Percentiles rank a stretch among this genome's conserved stretches.
phyloP scores from a whole-genome alignment of 305 asterid genomes.

The Fraxinus angustifolia region DNA sequence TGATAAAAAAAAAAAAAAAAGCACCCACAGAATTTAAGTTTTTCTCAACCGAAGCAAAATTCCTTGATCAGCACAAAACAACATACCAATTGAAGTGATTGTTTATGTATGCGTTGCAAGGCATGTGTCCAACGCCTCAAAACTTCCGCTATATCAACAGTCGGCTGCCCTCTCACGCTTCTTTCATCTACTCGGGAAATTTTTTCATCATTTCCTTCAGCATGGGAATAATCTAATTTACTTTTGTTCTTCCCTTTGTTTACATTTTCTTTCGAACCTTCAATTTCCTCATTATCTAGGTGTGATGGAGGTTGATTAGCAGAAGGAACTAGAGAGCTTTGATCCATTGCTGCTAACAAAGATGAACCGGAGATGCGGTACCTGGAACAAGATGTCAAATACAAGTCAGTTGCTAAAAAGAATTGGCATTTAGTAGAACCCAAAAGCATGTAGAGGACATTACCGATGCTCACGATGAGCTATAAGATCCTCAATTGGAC shows the following conservation, averaged over 20 bases:
- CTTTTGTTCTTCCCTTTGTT: slow-evolving; percentile 35
- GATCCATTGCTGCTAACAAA: slow-evolving; percentile 92
- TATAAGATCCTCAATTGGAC: slow-evolving; percentile 99
- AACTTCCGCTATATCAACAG: slow-evolving; percentile 95
- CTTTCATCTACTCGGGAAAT: slow-evolving; percentile 66
- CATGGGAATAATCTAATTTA: slow-evolving; percentile 35
- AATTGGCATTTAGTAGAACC: slow-evolving; percentile 21
- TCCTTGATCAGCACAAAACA: slow-evolving; percentile 24
- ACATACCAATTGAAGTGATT: slow-evolving; percentile 84
- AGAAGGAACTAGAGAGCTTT: slow-evolving; percentile 61
- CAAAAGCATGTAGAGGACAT: slow-evolving; percentile 18
- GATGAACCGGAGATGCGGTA: slow-evolving; percentile 98
- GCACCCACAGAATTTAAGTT: slow-evolving; percentile 3
- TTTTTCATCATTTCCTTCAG: slow-evolving; percentile 54
- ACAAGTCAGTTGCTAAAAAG: slow-evolving; percentile 14
- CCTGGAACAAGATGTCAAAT: slow-evolving; percentile 48
- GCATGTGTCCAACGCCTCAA: slow-evolving; percentile 98
- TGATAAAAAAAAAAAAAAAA: background rate
- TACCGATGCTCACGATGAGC: slow-evolving; percentile 99
- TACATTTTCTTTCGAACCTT: slow-evolving; percentile 43
- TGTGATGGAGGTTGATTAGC: slow-evolving; percentile 47
- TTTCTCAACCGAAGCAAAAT: slow-evolving; percentile 21
- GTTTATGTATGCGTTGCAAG: slow-evolving; percentile 92
- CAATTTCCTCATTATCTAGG: slow-evolving; percentile 51
- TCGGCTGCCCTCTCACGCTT: slow-evolving; percentile 75